These are phyloP conservation scores for Acrocalymma vagum DNA, from an alignment of 2,329 filamentous ascomycete species.

Conservation along the genomic window DNA sequence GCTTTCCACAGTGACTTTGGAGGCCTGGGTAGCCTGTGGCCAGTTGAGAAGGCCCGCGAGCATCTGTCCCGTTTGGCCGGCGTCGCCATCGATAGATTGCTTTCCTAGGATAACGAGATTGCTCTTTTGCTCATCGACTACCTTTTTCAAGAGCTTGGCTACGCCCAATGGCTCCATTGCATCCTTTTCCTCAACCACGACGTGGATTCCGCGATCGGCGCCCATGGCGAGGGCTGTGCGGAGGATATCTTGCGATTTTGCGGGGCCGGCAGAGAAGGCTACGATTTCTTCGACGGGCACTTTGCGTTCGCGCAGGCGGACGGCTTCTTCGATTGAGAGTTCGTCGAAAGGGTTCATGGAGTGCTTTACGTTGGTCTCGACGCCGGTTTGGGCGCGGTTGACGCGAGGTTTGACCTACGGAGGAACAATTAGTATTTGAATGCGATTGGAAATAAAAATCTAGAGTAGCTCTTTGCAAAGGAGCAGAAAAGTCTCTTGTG, in stretches of 20 bases:
- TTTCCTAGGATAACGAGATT: slow-evolving; percentile 96
- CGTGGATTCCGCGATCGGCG: slow-evolving; percentile 88
- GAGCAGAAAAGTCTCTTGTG: no score
- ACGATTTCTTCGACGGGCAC: slow-evolving; percentile 87
- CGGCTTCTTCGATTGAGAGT: slow-evolving; percentile 94
- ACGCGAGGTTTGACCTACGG: slow-evolving; percentile 74
- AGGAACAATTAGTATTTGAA: slow-evolving; percentile 12
- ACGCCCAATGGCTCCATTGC: slow-evolving; percentile 90
- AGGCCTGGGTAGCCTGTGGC: slow-evolving; percentile 94
- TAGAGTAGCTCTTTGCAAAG: no score
- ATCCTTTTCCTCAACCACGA: slow-evolving; percentile 67
- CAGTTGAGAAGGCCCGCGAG: slow-evolving; percentile 90
- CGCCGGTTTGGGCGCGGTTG: slow-evolving; percentile 78
- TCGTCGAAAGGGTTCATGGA: slow-evolving; percentile 99
- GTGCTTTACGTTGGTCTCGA: slow-evolving; percentile 97
- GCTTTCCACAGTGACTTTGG: slow-evolving; percentile 78
- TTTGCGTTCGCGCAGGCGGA: slow-evolving; percentile 86
- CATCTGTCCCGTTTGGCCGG: slow-evolving; percentile 97
- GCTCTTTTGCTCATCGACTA: slow-evolving; percentile 83
- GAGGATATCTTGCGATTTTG: slow-evolving; percentile 87
- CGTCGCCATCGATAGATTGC: slow-evolving; percentile 97
- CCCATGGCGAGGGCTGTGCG: slow-evolving; percentile 99
- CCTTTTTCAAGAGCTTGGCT: slow-evolving; percentile 83
- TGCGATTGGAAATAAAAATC: no score
- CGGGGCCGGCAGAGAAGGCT: slow-evolving; percentile 84